Evolutionary conservation across 1,284 basidiomycete genomes (phyloP).

Genomic region (Inonotus hispidus): DNA sequence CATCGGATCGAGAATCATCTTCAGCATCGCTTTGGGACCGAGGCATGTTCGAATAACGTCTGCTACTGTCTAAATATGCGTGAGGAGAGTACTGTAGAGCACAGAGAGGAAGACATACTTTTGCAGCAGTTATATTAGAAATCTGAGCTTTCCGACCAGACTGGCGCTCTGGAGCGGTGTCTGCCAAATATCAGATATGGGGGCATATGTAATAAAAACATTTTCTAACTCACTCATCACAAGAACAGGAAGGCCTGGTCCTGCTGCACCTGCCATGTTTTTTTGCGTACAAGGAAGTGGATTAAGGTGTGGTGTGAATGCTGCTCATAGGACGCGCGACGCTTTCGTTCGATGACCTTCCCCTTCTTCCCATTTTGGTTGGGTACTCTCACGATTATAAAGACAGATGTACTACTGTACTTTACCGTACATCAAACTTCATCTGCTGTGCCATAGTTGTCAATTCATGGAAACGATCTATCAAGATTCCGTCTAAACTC

Average conservation of each 20-base stretch:
- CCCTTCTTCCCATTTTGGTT: neutral
- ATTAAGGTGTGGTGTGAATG: conserved; percentile 9
- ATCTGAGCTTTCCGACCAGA: conserved; percentile 94
- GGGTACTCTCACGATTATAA: neutral
- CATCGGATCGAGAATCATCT: conserved; percentile 99
- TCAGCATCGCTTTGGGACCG: conserved; percentile 97
- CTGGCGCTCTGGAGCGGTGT: conserved; percentile 91
- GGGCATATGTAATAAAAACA: neutral
- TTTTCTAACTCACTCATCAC: conserved; percentile 38
- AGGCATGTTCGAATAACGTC: conserved; percentile 99
- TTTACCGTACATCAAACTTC: neutral
- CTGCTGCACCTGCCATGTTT: conserved; percentile 9
- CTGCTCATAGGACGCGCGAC: neutral
- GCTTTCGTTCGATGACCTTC: neutral
- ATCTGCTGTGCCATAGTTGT: neutral
- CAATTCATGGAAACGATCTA: too few relatives aligned
- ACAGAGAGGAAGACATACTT: conserved; percentile 46
- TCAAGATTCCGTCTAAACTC: too few relatives aligned
- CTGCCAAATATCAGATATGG: conserved; percentile 34
- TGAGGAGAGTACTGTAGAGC: conserved; percentile 5
- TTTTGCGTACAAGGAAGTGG: neutral
- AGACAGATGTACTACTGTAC: neutral
- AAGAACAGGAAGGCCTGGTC: conserved; percentile 31
- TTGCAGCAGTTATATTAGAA: conserved; percentile 96
- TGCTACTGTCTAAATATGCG: conserved; percentile 75